phyloP scores from a whole-genome alignment of 345 rosid genomes.

The Lumnitzera littorea region DNA sequence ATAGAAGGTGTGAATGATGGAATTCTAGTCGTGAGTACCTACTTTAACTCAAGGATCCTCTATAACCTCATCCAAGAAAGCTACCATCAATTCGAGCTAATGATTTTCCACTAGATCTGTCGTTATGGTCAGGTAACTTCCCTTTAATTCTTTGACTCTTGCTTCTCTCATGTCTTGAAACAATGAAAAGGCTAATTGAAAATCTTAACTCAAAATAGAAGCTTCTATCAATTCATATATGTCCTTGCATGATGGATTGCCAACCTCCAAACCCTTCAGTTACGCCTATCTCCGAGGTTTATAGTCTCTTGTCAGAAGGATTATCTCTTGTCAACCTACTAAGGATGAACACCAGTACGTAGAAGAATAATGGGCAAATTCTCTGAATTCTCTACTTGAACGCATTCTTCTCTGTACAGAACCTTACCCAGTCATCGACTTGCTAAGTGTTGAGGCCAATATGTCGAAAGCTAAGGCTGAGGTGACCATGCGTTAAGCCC shows the following conservation, averaged over 20 bases:
- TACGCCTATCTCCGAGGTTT: too few relatives aligned
- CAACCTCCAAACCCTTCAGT: too few relatives aligned
- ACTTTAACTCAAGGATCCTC: slow-evolving; percentile 88
- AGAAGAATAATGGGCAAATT: too few relatives aligned
- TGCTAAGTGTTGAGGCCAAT: too few relatives aligned
- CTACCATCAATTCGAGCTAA: slow-evolving; percentile 83
- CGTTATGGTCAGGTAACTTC: slow-evolving; percentile 82
- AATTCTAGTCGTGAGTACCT: slow-evolving; percentile 94
- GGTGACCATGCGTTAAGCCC: too few relatives aligned
- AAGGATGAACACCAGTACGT: too few relatives aligned
- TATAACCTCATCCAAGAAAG: slow-evolving; percentile 81
- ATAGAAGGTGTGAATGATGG: slow-evolving; percentile 91
- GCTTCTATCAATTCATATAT: slow-evolving; percentile 68
- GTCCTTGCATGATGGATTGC: slow-evolving; percentile 13
- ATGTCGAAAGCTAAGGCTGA: too few relatives aligned
- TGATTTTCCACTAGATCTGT: slow-evolving; percentile 78
- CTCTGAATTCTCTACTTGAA: too few relatives aligned
- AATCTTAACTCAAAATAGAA: slow-evolving; percentile 89
- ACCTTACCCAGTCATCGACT: too few relatives aligned
- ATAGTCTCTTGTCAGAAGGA: too few relatives aligned
- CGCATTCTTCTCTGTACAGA: too few relatives aligned
- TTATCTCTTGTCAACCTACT: too few relatives aligned
- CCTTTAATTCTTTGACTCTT: slow-evolving; percentile 50
- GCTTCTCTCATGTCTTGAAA: slow-evolving; percentile 88
- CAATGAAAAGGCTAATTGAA: slow-evolving; percentile 77